Evolutionary conservation across 1,284 basidiomycete genomes (phyloP).

Genomic region (Naganishia sp.): DNA sequence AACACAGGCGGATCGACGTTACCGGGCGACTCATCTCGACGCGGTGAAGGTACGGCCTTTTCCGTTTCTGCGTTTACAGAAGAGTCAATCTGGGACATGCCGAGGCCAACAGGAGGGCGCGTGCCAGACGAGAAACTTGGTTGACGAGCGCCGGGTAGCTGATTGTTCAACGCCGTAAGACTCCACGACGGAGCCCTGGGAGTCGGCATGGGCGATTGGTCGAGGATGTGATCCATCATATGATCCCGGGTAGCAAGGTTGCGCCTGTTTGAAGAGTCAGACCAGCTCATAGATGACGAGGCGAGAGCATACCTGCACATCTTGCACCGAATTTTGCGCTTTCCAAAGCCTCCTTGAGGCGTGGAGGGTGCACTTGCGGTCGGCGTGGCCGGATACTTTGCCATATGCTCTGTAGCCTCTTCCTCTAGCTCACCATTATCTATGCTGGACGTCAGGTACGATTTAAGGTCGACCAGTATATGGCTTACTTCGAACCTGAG

Average conservation of each 20-base stretch:
- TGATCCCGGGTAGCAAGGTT: slow-evolving; percentile 85
- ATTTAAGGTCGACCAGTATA: slow-evolving; percentile 4
- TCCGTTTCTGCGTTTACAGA: background rate
- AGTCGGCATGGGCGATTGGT: slow-evolving; percentile 42
- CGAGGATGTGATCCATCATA: slow-evolving; percentile 80
- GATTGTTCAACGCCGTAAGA: background rate
- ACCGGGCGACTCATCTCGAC: slow-evolving; percentile 8
- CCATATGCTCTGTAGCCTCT: slow-evolving; percentile 65
- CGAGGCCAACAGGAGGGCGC: background rate
- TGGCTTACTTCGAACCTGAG: slow-evolving; percentile 59
- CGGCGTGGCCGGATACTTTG: slow-evolving; percentile 68
- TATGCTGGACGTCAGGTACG: slow-evolving; percentile 20
- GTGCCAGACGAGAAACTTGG: slow-evolving; percentile 20
- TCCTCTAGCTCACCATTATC: slow-evolving; percentile 67
- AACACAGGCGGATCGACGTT: background rate
- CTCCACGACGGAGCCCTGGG: slow-evolving; percentile 44
- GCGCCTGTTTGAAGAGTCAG: slow-evolving; percentile 57
- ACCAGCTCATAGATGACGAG: background rate
- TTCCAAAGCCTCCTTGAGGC: slow-evolving; percentile 53
- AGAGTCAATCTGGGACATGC: slow-evolving; percentile 8
- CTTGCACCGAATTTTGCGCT: slow-evolving; percentile 73
- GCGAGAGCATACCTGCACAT: slow-evolving; percentile 70
- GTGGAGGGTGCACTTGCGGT: slow-evolving; percentile 64
- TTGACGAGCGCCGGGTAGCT: slow-evolving; percentile 6
- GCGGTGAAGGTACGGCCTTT: slow-evolving; percentile 11